Percentiles rank a stretch among this genome's conserved stretches.
Evolutionary conservation across 176 grass and related monocot species (phyloP).

Genomic region (Carex pumila): DNA sequence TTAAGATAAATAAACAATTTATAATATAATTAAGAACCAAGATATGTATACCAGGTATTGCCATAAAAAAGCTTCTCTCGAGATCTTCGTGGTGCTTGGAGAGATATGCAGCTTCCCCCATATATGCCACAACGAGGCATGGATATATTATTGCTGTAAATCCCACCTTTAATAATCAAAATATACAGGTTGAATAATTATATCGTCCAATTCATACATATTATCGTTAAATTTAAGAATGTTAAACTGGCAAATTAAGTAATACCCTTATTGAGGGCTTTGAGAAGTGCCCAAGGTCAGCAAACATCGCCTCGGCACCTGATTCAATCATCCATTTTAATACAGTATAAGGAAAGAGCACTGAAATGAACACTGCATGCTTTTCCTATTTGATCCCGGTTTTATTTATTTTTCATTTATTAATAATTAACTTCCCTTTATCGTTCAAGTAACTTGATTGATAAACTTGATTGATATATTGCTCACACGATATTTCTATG

Average conservation of each 20-base stretch:
- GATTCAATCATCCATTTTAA: constrained; percentile 11
- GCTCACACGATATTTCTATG: neutral
- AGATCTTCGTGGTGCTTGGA: constrained; percentile 79
- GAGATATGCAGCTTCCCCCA: constrained; percentile 90
- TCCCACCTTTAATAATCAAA: constrained; percentile 47
- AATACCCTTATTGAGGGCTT: constrained; percentile 65
- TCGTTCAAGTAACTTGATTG: neutral
- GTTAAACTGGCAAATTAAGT: neutral
- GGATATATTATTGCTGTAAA: constrained; percentile 78
- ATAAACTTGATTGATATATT: neutral
- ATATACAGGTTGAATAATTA: constrained; percentile 9
- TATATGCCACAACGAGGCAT: constrained; percentile 84
- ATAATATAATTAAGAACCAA: neutral
- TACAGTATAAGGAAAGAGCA: neutral
- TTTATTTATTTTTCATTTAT: neutral
- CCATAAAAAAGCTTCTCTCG: constrained; percentile 89
- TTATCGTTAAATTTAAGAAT: neutral
- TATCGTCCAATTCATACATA: neutral
- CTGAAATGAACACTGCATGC: neutral
- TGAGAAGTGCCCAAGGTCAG: constrained; percentile 89
- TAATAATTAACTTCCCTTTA: neutral
- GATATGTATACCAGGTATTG: constrained; percentile 54
- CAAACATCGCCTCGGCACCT: constrained; percentile 98
- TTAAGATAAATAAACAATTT: neutral
- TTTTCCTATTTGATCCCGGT: neutral